Evolutionary conservation across 2,329 filamentous ascomycete genomes (phyloP), one percentile per base, ranked within the genome.

Genomic region (Fusarium sacchari): DNA sequence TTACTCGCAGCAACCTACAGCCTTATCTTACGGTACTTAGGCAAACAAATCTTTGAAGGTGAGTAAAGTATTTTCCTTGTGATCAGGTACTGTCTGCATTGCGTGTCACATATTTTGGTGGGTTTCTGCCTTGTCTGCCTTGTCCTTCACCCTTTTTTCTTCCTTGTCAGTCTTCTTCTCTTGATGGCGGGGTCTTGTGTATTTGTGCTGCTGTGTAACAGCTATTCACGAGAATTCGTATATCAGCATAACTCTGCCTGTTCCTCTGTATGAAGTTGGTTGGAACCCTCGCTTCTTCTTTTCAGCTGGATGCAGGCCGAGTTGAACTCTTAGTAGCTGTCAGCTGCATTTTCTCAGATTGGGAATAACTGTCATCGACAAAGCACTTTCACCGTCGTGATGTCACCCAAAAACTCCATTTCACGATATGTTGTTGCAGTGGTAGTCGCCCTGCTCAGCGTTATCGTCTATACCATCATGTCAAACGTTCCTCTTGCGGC

Each of bases 11-110:
- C 62, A 74, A 73, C 63, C 64, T 40, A 65, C 63, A 52, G 46
- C 59, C 50, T 53, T 36, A 66, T 57, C 53, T 70, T 69, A 61
- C 58, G 47, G 53, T 70, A 69, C 72, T 47, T 64, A 56, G 62
- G 69, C 64, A 75, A 75, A 69, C 63, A 64, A 71, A 66, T 71
- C 71, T 77, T 66, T 67, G 62, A 55, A 76, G 75, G 75, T 76
- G 67, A 77, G 75, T 71, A 71, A 74, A 71, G 71, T 64, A 63
- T 66, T 71, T 66, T 60, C 65, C 65, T 76, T 52, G 46, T 57
- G 42, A 40, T 55, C 66, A 50, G 62, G 52, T 71, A 66, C 73
- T 76, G 60, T 71, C 75, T 74, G 68, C 65, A 64, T 76, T 49
- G 36, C 42, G 67, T 64, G 61, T 47, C 43, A 64, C 68, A 47